Evolutionary conservation across 768 basidiomycete species (phyloP), one percentile per base, ranked within the genome.

Genomic region (Tylopilus cervinicoccineus): DNA sequence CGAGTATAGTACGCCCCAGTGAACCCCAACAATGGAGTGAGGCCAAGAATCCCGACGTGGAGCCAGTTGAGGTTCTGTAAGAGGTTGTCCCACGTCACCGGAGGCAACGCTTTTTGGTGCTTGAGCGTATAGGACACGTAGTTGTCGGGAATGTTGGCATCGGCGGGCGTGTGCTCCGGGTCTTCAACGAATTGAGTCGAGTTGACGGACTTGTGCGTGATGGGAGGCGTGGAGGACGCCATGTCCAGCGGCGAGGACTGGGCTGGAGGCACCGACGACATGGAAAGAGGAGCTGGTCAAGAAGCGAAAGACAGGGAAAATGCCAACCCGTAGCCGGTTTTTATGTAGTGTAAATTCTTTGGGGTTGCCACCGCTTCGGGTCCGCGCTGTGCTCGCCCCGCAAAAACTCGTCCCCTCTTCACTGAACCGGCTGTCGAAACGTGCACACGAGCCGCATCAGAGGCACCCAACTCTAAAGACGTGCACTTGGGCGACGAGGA

Each of bases 51-150:
- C 54, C 71, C 62, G 61, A 87, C 77, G 58, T 79, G 85, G 58
- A 93, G 76, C 80, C 84, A 94, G 68, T 87, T 83, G 55, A 92
- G 69, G 60, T 90, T 85, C 20, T 70, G 70, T 58, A 66, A 53
- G 46, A 78, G 62, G 59, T 84, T 89, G 24, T 70, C 62, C 79
- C 76, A 80, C 5, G 74, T 72, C 54, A 90, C 70, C 1, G 86
- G 86, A 0, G 88, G 87, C 11, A 85, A 73, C 4, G 82, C 60
- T 61, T 85, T 86, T 50, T 78, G 74, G 28, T 78, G 82, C 57
- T 77, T 79, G 60, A 91, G 75, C 5, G 83, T 88, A 66, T 86
- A 76, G 20, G 81, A 72, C 63, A 91, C 88, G 59, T 90, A 91
- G 74, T 91, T 89, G 68, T 89, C 87, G 14, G 86, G 84, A 50